phyloP scores from a whole-genome alignment of 2,329 filamentous ascomycete genomes.

The Colletotrichum australisinense region DNA sequence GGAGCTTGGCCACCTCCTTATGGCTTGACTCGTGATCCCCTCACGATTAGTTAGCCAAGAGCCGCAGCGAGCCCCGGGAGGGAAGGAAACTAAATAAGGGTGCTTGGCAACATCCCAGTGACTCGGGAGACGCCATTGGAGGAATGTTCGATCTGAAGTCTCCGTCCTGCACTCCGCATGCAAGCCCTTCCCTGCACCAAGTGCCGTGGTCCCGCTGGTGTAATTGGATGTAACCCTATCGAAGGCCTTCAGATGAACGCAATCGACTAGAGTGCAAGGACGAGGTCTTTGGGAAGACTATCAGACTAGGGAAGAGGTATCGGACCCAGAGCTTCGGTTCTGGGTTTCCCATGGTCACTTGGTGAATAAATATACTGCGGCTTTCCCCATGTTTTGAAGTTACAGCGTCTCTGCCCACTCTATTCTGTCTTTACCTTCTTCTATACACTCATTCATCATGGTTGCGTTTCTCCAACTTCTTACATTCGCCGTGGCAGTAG shows the following conservation, averaged over 20 bases:
- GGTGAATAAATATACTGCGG: constrained; percentile 12
- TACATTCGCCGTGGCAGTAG: background rate
- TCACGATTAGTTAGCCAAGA: constrained; percentile 10
- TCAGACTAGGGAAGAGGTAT: background rate
- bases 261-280: background rate
- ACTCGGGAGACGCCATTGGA: constrained; percentile 1
- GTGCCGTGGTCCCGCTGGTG: background rate
- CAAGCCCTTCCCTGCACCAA: constrained; percentile 14
- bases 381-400: background rate
- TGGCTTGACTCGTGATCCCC: constrained; percentile 9
- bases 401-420: background rate
- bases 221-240: constrained; percentile 4
- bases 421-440: background rate
- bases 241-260: constrained; percentile 9
- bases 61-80: background rate
- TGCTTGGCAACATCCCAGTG: background rate
- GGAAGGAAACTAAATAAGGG: background rate
- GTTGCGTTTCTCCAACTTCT: constrained; percentile 10
- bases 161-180: constrained; percentile 14
- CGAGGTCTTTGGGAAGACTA: background rate
- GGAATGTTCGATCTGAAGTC: constrained; percentile 5
- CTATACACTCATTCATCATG: constrained; percentile 14
- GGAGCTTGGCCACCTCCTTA: background rate
- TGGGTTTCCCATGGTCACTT: background rate
- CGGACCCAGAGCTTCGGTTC: background rate